Percentiles rank a stretch among this genome's conserved stretches.
phyloP scores from a whole-genome alignment of 441 rosid genomes.

The Pelargonium exstipulatum region DNA sequence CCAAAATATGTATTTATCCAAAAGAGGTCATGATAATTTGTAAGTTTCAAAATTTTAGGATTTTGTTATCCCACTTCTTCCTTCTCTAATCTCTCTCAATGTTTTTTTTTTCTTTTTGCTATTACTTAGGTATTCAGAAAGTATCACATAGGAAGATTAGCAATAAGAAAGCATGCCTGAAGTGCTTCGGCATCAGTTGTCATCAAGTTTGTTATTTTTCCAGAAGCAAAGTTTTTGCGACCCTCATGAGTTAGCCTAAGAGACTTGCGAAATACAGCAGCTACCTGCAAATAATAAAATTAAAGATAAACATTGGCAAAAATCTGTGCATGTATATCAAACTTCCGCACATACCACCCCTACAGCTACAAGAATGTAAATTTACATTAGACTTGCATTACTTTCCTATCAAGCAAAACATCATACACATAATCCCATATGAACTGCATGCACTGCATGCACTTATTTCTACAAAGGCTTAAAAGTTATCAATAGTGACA shows the following conservation, averaged over 20 bases:
- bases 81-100: neutral
- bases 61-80: neutral
- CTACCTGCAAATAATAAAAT: slow-evolving; percentile 45
- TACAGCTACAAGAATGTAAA: neutral
- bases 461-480: neutral
- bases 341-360: neutral
- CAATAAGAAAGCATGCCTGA: slow-evolving; percentile 50
- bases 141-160: slow-evolving; percentile 7
- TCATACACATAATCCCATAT: neutral
- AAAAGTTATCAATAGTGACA: neutral
- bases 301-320: neutral
- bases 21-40: too few relatives aligned
- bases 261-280: slow-evolving; percentile 95
- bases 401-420: slow-evolving; percentile 3
- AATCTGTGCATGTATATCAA: slow-evolving; percentile 1
- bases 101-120: neutral
- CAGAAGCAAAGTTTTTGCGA: slow-evolving; percentile 77
- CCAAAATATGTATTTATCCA: too few relatives aligned
- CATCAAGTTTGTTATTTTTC: slow-evolving; percentile 98
- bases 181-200: slow-evolving; percentile 96
- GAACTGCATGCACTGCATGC: neutral
- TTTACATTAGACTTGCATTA: neutral
- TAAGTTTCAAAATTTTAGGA: too few relatives aligned
- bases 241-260: slow-evolving; percentile 89
- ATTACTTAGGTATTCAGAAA: slow-evolving; percentile 2